Evolutionary conservation across 257 asterid genomes (phyloP), one percentile per base, ranked within the genome.

Genomic region (Penstemon newberryi): DNA sequence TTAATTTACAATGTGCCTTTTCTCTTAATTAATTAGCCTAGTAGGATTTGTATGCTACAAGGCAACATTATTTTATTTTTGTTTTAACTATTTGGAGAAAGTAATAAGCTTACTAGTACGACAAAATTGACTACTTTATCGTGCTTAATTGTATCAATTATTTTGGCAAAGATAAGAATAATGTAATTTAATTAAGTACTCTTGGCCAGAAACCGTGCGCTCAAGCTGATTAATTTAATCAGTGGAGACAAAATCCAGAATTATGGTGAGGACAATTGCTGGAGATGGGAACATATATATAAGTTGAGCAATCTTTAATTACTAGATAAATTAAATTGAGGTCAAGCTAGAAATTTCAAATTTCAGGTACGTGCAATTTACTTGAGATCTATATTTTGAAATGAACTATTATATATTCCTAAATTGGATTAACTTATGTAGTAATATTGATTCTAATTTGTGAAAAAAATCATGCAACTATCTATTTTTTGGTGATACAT

Each of bases 121-220:
- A 77, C 91, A 81, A 80, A 77, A 77, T 80, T 81, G 82, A 81
- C 79, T 63, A 64, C 81, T 61, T 55, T 43, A 52, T 66, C 65
- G 75, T 74, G 82, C 46, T 74, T 63, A 25, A 25, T 25, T 60
- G 79, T 79, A 75, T 65, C 19, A 12, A 60, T 71, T 46, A 15
- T 15, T 38, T 12, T 63, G 8, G 2, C 3, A 0, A 45, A 52
- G 8, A 43, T 67, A 56, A 39, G 58, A 56, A 56, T 56, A 57
- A 58, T 52, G 33, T 25, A 1, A 25, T 25, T 25, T 25, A 25
- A 25, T 25, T 25, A 25, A 25, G 33, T 25, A 25, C 33, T 25
- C 33, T 25, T 25, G 33, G 33, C 33, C 3, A 25, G 33, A 25
- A 25, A 25, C 33, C 47, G 60, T 52, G 37, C 67, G 63, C 52